Percentiles rank a stretch among this genome's conserved stretches.
phyloP scores from a whole-genome alignment of 805 yeast species.

The Maudiozyma saulgeensis region DNA sequence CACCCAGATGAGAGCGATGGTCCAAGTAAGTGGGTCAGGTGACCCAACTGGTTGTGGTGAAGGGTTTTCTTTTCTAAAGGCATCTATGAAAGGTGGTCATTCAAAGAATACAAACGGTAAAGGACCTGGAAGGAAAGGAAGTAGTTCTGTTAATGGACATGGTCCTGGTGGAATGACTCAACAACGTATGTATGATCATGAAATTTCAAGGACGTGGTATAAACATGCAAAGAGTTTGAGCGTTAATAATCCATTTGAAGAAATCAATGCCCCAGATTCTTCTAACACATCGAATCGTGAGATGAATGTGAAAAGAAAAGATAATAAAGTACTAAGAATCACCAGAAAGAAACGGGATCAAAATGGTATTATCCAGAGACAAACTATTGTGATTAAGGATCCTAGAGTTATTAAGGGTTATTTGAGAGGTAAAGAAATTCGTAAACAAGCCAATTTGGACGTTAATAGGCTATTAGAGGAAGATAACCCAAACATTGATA shows the following conservation, averaged over 20 bases:
- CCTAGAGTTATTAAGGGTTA: constrained; percentile 83
- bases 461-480: constrained; percentile 34
- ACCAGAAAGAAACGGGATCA: constrained; percentile 74
- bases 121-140: neutral
- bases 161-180: constrained; percentile 75
- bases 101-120: constrained; percentile 16
- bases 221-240: constrained; percentile 60
- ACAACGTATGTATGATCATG: constrained; percentile 86
- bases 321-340: constrained; percentile 45
- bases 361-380: constrained; percentile 78
- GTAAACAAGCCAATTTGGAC: constrained; percentile 58
- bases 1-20: constrained; percentile 94
- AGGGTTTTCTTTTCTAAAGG: constrained; percentile 77
- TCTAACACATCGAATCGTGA: constrained; percentile 28
- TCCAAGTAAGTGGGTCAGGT: constrained; percentile 88
- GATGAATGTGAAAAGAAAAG: constrained; percentile 20
- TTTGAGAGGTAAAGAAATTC: constrained; percentile 54
- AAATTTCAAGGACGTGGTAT: constrained; percentile 82
- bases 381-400: constrained; percentile 68
- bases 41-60: constrained; percentile 90
- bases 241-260: constrained; percentile 31
- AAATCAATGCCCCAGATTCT: constrained; percentile 30
- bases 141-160: constrained; percentile 40
- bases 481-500: constrained; percentile 36
- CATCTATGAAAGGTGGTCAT: constrained; percentile 95